Conservation (phyloP, 257 asterid genomes). For the Paulownia fortunei region DNA sequence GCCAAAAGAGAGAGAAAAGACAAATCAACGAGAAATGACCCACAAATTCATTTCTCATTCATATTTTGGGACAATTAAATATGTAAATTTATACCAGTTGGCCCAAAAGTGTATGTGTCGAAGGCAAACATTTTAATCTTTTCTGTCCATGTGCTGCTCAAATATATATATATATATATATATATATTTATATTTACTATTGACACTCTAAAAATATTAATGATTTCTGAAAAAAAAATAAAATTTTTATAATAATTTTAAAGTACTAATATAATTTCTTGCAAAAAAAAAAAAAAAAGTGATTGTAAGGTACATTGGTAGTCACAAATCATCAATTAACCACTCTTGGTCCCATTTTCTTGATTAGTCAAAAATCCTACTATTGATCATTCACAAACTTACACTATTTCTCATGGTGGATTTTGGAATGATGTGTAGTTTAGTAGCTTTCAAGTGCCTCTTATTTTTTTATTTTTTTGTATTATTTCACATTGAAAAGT, state of each 20-base stretch:
- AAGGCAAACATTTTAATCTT: slow-evolving; percentile 6
- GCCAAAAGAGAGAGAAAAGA: slow-evolving; percentile 35
- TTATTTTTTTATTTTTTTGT: too few species aligned
- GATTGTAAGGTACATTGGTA: too few species aligned
- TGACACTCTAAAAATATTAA: too few species aligned
- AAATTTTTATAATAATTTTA: too few species aligned
- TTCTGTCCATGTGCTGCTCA: neutral
- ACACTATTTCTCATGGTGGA: neutral
- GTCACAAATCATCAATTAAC: neutral
- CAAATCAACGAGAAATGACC: slow-evolving; percentile 33
- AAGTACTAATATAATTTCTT: too few species aligned
- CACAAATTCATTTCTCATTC: slow-evolving; percentile 21
- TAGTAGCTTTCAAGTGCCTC: neutral
- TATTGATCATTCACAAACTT: neutral
- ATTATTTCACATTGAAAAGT: too few species aligned
- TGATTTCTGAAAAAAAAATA: too few species aligned
- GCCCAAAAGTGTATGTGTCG: slow-evolving; percentile 9
- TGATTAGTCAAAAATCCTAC: neutral
- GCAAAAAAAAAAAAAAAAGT: too few species aligned
- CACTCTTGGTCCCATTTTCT: neutral
- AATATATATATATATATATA: neutral
- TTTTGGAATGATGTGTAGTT: neutral
- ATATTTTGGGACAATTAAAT: slow-evolving; percentile 16
- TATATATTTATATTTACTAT: too few species aligned
- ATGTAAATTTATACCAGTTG: slow-evolving; percentile 12